Evolutionary conservation across 2,329 filamentous ascomycete species (phyloP).

Genomic region (Colletotrichum caudatum): DNA sequence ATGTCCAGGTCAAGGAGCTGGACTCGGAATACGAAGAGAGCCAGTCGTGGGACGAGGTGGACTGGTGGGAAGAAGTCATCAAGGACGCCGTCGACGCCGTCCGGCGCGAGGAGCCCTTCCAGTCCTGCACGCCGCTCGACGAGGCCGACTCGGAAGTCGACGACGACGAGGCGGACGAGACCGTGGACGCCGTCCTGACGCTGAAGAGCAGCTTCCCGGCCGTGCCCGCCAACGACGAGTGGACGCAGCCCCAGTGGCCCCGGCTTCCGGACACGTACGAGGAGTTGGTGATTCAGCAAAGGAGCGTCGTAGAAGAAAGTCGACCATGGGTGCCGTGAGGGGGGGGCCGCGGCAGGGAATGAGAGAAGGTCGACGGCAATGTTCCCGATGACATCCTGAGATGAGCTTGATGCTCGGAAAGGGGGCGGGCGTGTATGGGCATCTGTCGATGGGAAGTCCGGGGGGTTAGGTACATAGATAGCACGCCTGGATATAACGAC

Average conservation of each 20-base stretch:
- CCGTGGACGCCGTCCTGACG: slow-evolving; percentile 36
- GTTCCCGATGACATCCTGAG: slow-evolving; percentile 9
- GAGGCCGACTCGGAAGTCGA: slow-evolving; percentile 40
- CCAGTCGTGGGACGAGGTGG: slow-evolving; percentile 31
- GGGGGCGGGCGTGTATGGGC: neutral
- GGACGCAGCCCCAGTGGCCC: slow-evolving; percentile 39
- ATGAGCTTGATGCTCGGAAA: slow-evolving; percentile 14
- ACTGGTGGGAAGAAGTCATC: slow-evolving; percentile 39
- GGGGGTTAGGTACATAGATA: neutral
- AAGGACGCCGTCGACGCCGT: slow-evolving; percentile 41
- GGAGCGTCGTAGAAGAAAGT: slow-evolving; percentile 27
- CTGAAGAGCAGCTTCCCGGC: slow-evolving; percentile 30
- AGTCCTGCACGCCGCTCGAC: slow-evolving; percentile 35
- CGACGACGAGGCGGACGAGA: slow-evolving; percentile 36
- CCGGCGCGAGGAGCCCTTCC: slow-evolving; percentile 30
- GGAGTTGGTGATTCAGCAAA: slow-evolving; percentile 37
- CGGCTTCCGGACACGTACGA: slow-evolving; percentile 39
- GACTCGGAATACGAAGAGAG: neutral
- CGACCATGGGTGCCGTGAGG: slow-evolving; percentile 15
- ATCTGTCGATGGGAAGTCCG: neutral
- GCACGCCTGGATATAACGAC: slow-evolving; percentile 10
- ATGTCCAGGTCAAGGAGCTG: slow-evolving; percentile 22
- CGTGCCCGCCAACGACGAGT: slow-evolving; percentile 36
- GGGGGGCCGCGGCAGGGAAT: neutral
- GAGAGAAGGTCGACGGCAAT: neutral